phyloP scores from a whole-genome alignment of 164 flowering plant species.

The Berberis thunbergii region DNA sequence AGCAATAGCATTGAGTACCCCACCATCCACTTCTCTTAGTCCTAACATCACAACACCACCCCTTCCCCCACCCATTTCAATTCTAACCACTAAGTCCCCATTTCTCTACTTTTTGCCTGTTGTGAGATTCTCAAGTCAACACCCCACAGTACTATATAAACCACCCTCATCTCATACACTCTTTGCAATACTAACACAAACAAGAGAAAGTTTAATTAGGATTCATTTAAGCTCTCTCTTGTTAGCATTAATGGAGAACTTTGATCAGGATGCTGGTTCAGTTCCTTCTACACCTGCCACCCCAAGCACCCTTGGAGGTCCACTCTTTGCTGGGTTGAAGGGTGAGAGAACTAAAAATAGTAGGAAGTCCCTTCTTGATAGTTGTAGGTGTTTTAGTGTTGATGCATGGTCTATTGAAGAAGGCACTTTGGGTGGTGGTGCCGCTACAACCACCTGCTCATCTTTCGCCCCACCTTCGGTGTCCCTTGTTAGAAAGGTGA shows the following conservation, averaged over 20 bases:
- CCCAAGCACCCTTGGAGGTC: slow-evolving; percentile 58
- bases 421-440: slow-evolving; percentile 28
- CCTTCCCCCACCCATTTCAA: slow-evolving; percentile 2
- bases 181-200: neutral
- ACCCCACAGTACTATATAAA: slow-evolving; percentile 6
- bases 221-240: neutral
- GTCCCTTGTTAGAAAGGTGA: slow-evolving; percentile 57
- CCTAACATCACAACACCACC: neutral
- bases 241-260: slow-evolving; percentile 23
- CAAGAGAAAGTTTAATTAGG: neutral
- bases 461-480: slow-evolving; percentile 37
- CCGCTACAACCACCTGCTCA: slow-evolving; percentile 20
- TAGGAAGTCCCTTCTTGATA: slow-evolving; percentile 30
- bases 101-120: neutral
- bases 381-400: slow-evolving; percentile 46
- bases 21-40: slow-evolving; percentile 5
- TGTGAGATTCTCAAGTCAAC: slow-evolving; percentile 12
- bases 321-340: slow-evolving; percentile 49
- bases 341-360: slow-evolving; percentile 15
- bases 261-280: slow-evolving; percentile 29
- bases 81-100: slow-evolving; percentile 3
- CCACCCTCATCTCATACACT: neutral
- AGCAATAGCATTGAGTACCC: neutral
- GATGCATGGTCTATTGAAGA: slow-evolving; percentile 47
- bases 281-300: slow-evolving; percentile 52